Evolutionary conservation across 352 stramenopile species (phyloP), one percentile per base, ranked within the genome.

Genomic region (Pythium utonaiense): DNA sequence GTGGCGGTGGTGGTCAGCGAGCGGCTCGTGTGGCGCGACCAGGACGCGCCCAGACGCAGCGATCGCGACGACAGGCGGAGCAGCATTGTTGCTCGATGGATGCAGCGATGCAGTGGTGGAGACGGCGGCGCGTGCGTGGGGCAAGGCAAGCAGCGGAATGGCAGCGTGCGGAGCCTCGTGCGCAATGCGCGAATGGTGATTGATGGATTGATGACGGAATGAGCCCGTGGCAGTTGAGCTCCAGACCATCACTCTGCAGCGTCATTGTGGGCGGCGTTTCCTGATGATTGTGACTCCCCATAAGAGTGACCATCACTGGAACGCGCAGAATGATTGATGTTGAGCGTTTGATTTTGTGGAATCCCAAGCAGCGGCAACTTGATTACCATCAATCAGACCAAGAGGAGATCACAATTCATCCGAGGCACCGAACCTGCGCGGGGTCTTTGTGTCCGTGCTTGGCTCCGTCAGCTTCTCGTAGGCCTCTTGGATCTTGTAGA

Each of bases 401-500:
- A 53, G 10, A 53, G 17, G 21, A 16, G 44, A 33, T 49, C 33
- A 22, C 33, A 45, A 17, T 2, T 52, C 38, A 57, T 30, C n/a
- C 17, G 24, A 40, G 13, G 16, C 17, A 3, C 14, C 41, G 14
- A 17, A 41, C 17, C 1, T 28, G 14, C 41, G 41, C 40, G 64
- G 4, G 53, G 17, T 45, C 30, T 34, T 60, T 51, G 12, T 49
- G 27, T 49, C 56, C 9, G 17, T 41, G 53, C 22, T 28, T 17
- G 14, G 49, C 19, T 51, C 17, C n/a, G 41, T 48, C 13, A 72
- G 54, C 51, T 62, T 69, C 28, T 72, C 60, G 38, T 72, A 72
- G 12, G 65, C 65, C 19, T 64, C 50, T 53, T 72, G 65, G 13
- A 72, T 63, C 17, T 58, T n/a, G 21, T 62, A 61, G 33, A 72